Evolutionary conservation across 2,329 filamentous ascomycete genomes (phyloP).

Genomic region (Cladophialophora immunda): DNA sequence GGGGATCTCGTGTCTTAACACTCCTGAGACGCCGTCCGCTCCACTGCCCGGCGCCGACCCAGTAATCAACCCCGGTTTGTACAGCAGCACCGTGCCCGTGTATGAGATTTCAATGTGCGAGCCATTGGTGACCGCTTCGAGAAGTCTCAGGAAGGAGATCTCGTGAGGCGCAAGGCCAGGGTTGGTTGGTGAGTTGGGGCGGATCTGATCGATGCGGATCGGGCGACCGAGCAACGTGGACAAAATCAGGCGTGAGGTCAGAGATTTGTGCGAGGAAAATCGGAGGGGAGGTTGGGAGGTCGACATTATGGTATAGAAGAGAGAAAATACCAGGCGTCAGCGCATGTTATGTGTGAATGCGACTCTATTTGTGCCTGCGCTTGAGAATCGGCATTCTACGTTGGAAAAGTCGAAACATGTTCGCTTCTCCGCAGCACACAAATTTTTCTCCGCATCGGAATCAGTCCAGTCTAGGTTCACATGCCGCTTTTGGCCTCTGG

Average conservation of each 20-base stretch:
- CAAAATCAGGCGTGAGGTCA: constrained; percentile 84
- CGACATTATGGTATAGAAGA: constrained; percentile 43
- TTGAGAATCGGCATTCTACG: neutral
- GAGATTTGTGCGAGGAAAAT: constrained; percentile 84
- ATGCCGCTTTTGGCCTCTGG: constrained; percentile 1
- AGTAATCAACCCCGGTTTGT: constrained; percentile 90
- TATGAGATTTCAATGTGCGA: constrained; percentile 94
- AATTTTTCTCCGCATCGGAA: constrained; percentile 25
- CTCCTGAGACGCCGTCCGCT: constrained; percentile 69
- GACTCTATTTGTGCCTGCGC: neutral
- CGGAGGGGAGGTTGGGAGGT: constrained; percentile 65
- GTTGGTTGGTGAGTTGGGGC: constrained; percentile 81
- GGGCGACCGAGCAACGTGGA: constrained; percentile 90
- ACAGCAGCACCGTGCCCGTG: constrained; percentile 91
- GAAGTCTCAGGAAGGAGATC: constrained; percentile 91
- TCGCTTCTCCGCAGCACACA: constrained; percentile 22
- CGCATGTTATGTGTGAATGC: constrained; percentile 4
- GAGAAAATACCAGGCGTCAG: neutral
- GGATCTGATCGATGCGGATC: constrained; percentile 92
- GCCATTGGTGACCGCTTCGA: constrained; percentile 95
- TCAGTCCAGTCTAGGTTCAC: neutral
- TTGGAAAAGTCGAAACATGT: neutral
- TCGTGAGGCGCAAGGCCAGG: constrained; percentile 92
- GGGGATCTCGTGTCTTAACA: constrained; percentile 82
- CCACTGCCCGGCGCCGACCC: constrained; percentile 81